phyloP scores from a whole-genome alignment of 345 rosid genomes.

The Eucalyptus grandis region DNA sequence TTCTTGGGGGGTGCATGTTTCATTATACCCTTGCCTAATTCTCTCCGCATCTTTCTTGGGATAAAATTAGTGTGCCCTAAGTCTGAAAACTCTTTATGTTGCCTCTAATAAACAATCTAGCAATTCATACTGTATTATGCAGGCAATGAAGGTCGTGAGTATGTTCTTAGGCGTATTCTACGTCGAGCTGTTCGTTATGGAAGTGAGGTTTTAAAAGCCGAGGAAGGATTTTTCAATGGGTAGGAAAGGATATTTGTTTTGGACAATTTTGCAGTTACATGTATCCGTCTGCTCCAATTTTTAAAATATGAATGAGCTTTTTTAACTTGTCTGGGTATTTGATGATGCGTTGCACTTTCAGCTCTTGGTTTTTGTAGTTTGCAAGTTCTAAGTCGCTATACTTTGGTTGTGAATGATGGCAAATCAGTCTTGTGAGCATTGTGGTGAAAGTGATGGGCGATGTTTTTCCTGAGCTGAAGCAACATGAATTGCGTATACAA shows the following conservation, averaged over 20 bases:
- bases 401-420: neutral
- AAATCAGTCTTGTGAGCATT: constrained; percentile 60
- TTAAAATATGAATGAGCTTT: neutral
- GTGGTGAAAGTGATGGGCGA: constrained; percentile 73
- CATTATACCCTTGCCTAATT: neutral
- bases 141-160: constrained; percentile 98
- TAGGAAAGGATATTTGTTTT: constrained; percentile 9
- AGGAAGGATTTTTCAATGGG: constrained; percentile 91
- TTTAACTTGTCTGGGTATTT: neutral
- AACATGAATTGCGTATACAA: constrained; percentile 61
- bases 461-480: constrained; percentile 79
- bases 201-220: constrained; percentile 77
- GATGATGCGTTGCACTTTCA: neutral
- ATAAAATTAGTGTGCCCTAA: neutral
- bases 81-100: neutral
- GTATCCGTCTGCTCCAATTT: neutral
- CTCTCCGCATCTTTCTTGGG: neutral
- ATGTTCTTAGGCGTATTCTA: constrained; percentile 92
- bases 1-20: neutral
- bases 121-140: neutral
- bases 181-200: constrained; percentile 98
- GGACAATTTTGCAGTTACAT: neutral
- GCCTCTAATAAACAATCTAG: neutral
- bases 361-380: neutral
- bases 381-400: neutral